phyloP scores from a whole-genome alignment of 306 rosid species.

The Gynostemma pentaphyllum region DNA sequence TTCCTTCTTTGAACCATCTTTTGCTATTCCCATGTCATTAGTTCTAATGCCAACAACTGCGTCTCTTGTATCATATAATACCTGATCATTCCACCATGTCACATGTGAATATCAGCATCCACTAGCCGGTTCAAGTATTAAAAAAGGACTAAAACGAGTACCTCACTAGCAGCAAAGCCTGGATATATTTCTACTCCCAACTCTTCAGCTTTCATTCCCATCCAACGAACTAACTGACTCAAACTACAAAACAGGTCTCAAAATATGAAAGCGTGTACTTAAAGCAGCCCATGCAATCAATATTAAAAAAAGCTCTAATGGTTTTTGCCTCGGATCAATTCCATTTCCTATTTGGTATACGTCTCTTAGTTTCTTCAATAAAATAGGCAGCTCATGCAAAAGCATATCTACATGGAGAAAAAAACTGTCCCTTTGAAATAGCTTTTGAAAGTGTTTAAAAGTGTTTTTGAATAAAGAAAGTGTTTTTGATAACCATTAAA shows the following conservation, averaged over 20 bases:
- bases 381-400: not conserved
- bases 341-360: not conserved
- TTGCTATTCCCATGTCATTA: conserved; percentile 88
- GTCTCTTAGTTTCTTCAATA: not conserved
- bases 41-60: conserved; percentile 76
- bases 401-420: not conserved
- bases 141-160: conserved; percentile 21
- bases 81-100: conserved; percentile 30
- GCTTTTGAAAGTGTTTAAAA: too few species aligned
- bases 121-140: conserved; percentile 12
- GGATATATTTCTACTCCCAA: conserved; percentile 94
- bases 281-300: not conserved
- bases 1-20: conserved; percentile 87
- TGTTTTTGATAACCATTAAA: too few species aligned
- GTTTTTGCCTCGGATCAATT: not conserved
- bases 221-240: conserved; percentile 87
- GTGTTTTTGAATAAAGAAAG: too few species aligned
- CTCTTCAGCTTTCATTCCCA: conserved; percentile 95
- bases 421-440: too few species aligned
- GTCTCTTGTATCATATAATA: conserved; percentile 55
- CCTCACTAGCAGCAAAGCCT: conserved; percentile 97
- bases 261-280: conserved; percentile 8
- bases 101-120: conserved; percentile 2
- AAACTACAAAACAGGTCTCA: conserved; percentile 43
- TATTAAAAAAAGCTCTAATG: not conserved